Percentiles rank a stretch among this genome's conserved stretches.
Conservation (phyloP, 202 grass and related monocot species). For the Schoenoplectus tabernaemontani region DNA sequence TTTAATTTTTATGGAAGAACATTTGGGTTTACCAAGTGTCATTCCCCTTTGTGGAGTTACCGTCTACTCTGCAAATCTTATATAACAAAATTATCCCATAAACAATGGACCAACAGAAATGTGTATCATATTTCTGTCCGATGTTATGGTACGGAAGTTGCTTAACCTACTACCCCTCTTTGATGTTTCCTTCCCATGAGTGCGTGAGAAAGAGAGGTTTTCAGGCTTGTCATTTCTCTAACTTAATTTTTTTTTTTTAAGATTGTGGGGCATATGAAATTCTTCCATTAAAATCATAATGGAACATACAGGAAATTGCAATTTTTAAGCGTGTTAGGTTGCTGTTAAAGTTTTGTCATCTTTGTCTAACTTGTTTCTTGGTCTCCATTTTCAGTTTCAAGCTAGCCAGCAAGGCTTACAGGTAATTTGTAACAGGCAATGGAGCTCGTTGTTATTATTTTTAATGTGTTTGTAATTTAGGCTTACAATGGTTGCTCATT, state of each 20-base stretch:
- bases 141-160: not conserved
- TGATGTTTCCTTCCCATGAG: not conserved
- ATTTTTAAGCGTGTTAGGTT: not conserved
- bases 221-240: not conserved
- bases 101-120: not conserved
- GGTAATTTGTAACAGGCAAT: conserved; percentile 16
- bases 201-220: not conserved
- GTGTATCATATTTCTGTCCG: not conserved
- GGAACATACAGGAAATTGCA: not conserved
- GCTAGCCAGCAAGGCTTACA: conserved; percentile 28
- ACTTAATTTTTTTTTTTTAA: not conserved
- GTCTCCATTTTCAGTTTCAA: conserved; percentile 10
- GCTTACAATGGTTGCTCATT: conserved; percentile 23
- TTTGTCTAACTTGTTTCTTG: conserved; percentile 21
- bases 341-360: conserved; percentile 5
- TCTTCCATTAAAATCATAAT: not conserved
- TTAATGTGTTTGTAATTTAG: not conserved
- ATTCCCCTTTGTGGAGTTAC: not conserved
- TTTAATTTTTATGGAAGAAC: not conserved
- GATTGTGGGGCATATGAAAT: not conserved
- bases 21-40: not conserved
- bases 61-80: not conserved
- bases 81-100: not conserved
- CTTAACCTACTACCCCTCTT: not conserved
- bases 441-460: conserved; percentile 3